Percentiles rank a stretch among this genome's conserved stretches.
Conservation (phyloP, 352 stramenopile species). For the Pilasporangium apinafurcum region DNA sequence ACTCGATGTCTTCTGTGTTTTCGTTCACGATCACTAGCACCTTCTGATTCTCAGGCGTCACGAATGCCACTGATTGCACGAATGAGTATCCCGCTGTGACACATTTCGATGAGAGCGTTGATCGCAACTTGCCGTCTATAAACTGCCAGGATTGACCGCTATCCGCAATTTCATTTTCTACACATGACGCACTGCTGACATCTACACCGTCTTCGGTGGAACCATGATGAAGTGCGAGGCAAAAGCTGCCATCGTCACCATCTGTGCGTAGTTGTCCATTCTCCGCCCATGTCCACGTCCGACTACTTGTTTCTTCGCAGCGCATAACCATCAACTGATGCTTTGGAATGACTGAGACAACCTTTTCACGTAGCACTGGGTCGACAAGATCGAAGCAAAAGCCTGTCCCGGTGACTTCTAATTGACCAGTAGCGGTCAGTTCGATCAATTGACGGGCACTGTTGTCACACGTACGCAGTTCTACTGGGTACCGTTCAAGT, state of each 20-base stretch:
- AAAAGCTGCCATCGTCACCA: no score
- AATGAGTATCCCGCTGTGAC: conserved; percentile 78
- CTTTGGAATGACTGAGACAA: no score
- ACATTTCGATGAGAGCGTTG: conserved; percentile 37
- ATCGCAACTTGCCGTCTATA: conserved; percentile 47
- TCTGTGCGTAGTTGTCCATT: no score
- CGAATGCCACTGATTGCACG: conserved; percentile 58
- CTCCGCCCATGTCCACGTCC: no score
- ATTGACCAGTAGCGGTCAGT: conserved; percentile 52
- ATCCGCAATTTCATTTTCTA: no score
- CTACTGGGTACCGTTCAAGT: conserved; percentile 45
- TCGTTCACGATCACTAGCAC: conserved; percentile 83
- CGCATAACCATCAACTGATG: no score
- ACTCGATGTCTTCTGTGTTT: conserved; percentile 66
- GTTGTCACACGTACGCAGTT: conserved; percentile 46
- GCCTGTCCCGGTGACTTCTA: conserved; percentile 43
- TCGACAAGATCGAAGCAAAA: conserved; percentile 63
- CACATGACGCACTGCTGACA: no score
- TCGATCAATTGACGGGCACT: conserved; percentile 47
- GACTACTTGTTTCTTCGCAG: no score
- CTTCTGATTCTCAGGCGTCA: conserved; percentile 65
- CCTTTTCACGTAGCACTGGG: no score
- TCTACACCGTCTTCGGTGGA: no score
- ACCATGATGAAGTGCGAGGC: no score
- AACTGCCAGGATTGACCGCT: conserved; percentile 73